A percentile compares a stretch with the other conserved stretches of the same genome.
phyloP scores from a whole-genome alignment of 176 grass and related monocot genomes.

The Bolboschoenus planiculmis region DNA sequence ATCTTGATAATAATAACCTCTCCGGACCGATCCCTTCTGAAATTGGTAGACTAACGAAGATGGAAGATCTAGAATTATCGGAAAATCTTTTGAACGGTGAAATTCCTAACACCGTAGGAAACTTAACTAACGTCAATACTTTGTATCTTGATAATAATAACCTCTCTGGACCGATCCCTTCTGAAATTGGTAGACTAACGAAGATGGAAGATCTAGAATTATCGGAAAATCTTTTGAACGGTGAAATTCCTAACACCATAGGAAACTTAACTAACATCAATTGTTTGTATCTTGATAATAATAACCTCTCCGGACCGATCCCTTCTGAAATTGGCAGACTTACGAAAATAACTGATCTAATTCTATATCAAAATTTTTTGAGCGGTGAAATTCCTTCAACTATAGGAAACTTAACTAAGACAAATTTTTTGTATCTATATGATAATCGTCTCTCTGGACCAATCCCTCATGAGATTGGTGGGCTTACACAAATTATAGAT shows the following conservation, averaged over 20 bases:
- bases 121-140: conserved; percentile 17
- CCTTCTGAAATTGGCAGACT: background rate
- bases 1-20: background rate
- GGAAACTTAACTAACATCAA: background rate
- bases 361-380: background rate
- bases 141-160: background rate
- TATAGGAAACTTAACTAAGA: background rate
- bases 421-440: no score
- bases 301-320: background rate
- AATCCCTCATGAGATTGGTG: no score
- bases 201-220: background rate
- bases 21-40: background rate
- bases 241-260: background rate
- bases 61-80: background rate
- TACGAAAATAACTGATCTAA: background rate
- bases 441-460: no score
- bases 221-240: background rate
- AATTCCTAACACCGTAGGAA: conserved; percentile 8
- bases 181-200: conserved; percentile 20
- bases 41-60: background rate
- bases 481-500: no score
- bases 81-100: background rate
- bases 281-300: background rate
- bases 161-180: background rate
- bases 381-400: background rate